Evolutionary conservation across 352 stramenopile species (phyloP), one percentile per base, ranked within the genome.

Genomic region (Phytophthora rubi): DNA sequence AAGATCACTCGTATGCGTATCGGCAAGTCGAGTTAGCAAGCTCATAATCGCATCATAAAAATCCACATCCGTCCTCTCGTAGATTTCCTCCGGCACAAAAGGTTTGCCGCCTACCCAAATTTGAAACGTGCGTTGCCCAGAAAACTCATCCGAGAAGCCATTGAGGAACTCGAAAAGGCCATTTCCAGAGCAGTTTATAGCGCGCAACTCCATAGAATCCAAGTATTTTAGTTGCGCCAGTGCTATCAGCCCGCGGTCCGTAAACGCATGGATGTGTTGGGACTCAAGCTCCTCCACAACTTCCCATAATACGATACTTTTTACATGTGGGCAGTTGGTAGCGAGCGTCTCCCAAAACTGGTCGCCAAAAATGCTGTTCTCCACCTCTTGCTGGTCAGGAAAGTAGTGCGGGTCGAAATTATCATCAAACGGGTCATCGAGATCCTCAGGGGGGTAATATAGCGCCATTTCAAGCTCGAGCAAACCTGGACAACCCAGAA

Each of bases 151-250:
- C 0, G 78, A 79, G 9, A 81, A 66, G 4, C 66, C 61, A 58
- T 71, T 80, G 10, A 85, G 45, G 33, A 83, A 77, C 33, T 62
- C 58, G 23, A 85, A 83, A n/a, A 85, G 28, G 0, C 78, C 78
- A 4, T 71, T 54, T 0, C 73, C 78, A 0, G 75, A 78, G 58
- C 65, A 79, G 18, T 81, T 85, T 18, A 85, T 48, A 5, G 62
- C 59, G 0, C 75, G 72, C 1, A 85, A 56, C 42, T 85, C 72
- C 56, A 85, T 44, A 8, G 55, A 76, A 18, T 53, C 42, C 45
- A 83, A 47, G 53, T 68, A 78, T 21, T 73, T 62, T 26, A 85
- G 56, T 52, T 62, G 66, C 10, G 63, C 45, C 4, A 82, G 60
- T 1, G 75, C 69, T 1, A 62, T 7, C 12, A 85, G 51, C 2